Base-by-base conservation (phyloP, 306 rosid genomes). In the Amphicarpaea edgeworthii region DNA sequence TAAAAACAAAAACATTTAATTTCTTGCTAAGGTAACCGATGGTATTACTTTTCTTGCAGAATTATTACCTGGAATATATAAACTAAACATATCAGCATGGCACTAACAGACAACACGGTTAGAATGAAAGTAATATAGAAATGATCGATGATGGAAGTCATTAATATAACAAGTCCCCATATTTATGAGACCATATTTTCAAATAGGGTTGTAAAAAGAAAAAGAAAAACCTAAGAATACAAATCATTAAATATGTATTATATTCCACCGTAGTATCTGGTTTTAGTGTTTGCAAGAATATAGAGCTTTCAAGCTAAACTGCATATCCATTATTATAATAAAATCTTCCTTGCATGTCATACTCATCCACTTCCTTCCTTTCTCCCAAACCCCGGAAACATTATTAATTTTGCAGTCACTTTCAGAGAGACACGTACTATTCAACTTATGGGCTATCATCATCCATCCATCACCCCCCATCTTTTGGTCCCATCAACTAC, bases 391-490 rank as follows among this genome's bases (percentile, higher is more conserved):
- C 23, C 67, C 8, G 58, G 46, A 55, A 72, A 79, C 23, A n/a
- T n/a, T n/a, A n/a, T 54, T 19, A 12, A 73, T 73, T 14, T 72
- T 64, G 24, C 0, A 16, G 69, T 73, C 79, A 64, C 41, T 24
- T 40, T 74, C 50, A 23, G 30, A 47, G 19, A 8, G 53, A 20
- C 71, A 57, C n/a, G n/a, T n/a, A n/a, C 53, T 46, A 55, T 41
- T 69, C 8, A 69, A 50, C 16, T 68, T 28, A 67, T 80, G 45
- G 84, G 42, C 61, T 45, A 60, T 46, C 72, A 60, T 46, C 72
- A 62, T 60, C 77, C 72, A 62, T 60, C 77, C 77, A 53, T 50
- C 73, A 40, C 20, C 70, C n/a, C 69, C 65, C 19, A 51, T 66
- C 43, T 63, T n/a, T n/a, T 47, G 58, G 15, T 55, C 77, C 66